These are phyloP conservation scores for Dendrobium huoshanense DNA, from an alignment of 106 monocot species.

Conservation along the genomic window DNA sequence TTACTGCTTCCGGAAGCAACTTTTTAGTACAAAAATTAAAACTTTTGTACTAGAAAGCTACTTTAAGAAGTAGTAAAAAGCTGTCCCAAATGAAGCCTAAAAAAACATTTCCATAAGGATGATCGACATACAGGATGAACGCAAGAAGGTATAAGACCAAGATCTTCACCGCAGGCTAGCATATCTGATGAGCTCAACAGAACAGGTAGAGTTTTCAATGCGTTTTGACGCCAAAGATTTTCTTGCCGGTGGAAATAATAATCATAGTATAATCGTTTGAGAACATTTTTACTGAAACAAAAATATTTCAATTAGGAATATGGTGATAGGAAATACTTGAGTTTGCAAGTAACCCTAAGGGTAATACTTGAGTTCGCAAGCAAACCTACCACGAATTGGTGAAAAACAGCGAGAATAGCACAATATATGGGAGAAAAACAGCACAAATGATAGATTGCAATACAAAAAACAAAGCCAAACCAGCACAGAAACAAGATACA, in stretches of 20 bases:
- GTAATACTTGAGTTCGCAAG: too few species aligned
- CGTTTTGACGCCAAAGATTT: slow-evolving; percentile 86
- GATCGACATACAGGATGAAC: slow-evolving; percentile 63
- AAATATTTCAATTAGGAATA: slow-evolving; percentile 3
- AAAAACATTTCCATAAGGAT: not conserved
- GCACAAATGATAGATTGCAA: too few species aligned
- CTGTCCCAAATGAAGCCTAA: not conserved
- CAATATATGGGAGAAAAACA: too few species aligned
- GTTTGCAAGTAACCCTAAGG: too few species aligned
- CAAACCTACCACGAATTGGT: too few species aligned
- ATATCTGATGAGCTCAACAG: slow-evolving; percentile 90
- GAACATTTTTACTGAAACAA: slow-evolving; percentile 69
- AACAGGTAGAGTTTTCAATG: slow-evolving; percentile 82
- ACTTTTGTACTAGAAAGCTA: too few species aligned
- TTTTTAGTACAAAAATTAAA: too few species aligned
- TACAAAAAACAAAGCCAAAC: too few species aligned
- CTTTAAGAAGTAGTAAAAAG: too few species aligned
- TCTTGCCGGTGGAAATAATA: slow-evolving; percentile 97
- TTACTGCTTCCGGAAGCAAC: too few species aligned
- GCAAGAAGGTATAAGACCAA: slow-evolving; percentile 82
- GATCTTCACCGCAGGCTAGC: slow-evolving; percentile 96
- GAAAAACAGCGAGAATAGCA: too few species aligned
- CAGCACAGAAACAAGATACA: too few species aligned
- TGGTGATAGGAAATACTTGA: not conserved
- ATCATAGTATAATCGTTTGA: slow-evolving; percentile 81